Conservation (phyloP, 306 rosid genomes). For the Cercis canadensis region DNA sequence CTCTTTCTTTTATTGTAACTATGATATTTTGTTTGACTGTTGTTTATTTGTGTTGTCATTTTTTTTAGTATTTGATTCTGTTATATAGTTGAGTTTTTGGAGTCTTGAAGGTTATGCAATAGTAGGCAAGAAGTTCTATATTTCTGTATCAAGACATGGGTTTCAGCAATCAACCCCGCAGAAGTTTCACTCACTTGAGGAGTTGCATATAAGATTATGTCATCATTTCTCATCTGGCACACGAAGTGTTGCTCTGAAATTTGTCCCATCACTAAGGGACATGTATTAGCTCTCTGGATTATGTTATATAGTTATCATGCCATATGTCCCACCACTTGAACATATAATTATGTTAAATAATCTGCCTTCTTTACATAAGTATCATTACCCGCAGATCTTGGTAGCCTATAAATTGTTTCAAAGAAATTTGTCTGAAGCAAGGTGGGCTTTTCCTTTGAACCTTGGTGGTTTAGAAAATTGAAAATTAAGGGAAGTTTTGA, state of each 20-base stretch:
- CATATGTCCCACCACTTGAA: conserved; percentile 5
- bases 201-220: conserved; percentile 7
- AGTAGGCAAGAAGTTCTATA: background rate
- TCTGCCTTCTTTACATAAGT: conserved; percentile 6
- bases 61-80: conserved; percentile 14
- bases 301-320: background rate
- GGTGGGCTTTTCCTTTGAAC: conserved; percentile 7
- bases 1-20: background rate
- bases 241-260: conserved; percentile 15
- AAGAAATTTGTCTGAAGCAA: conserved; percentile 13
- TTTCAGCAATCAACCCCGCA: conserved; percentile 32
- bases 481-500: conserved; percentile 14
- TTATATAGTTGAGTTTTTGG: background rate
- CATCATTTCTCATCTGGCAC: conserved; percentile 1
- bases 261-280: conserved; percentile 17
- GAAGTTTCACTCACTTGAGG: background rate
- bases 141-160: background rate
- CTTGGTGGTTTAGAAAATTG: background rate
- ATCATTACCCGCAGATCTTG: conserved; percentile 18
- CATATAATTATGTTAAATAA: conserved; percentile 14
- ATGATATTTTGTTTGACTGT: background rate
- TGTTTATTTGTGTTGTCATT: conserved; percentile 15
- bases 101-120: background rate
- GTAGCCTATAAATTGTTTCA: conserved; percentile 8
- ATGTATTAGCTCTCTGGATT: background rate